phyloP scores from a whole-genome alignment of 345 rosid genomes.

The Syzygium aqueum region DNA sequence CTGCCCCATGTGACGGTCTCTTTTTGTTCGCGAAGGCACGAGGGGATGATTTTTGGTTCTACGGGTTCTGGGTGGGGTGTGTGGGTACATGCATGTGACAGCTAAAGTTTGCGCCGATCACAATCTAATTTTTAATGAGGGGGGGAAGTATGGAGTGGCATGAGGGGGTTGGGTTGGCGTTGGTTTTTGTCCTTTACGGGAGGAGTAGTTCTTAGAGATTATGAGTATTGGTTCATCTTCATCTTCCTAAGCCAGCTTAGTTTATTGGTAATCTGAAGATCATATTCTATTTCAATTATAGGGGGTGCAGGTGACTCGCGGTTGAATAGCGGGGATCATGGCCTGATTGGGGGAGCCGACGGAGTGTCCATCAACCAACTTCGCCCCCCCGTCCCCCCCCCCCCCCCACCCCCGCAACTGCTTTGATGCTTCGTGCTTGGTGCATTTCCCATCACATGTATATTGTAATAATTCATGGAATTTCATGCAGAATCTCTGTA shows the following conservation, averaged over 20 bases:
- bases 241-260: neutral
- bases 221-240: neutral
- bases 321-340: neutral
- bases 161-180: neutral
- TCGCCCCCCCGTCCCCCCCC: neutral
- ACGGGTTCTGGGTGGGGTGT: neutral
- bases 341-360: neutral
- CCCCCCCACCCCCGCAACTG: neutral
- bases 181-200: neutral
- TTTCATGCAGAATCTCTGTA: neutral
- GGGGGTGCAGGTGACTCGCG: neutral
- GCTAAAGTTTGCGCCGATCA: neutral
- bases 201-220: neutral
- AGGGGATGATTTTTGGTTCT: too few relatives aligned
- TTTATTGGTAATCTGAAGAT: neutral
- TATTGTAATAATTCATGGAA: neutral
- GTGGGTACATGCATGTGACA: neutral
- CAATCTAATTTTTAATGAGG: neutral
- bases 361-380: neutral
- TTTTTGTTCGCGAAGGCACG: neutral
- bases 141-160: neutral
- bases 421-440: neutral
- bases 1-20: neutral
- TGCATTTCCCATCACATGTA: neutral
- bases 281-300: neutral